These are phyloP conservation scores for Penicillium griseofulvum DNA, from an alignment of 2,329 filamentous ascomycete genomes.

Conservation along the genomic window DNA sequence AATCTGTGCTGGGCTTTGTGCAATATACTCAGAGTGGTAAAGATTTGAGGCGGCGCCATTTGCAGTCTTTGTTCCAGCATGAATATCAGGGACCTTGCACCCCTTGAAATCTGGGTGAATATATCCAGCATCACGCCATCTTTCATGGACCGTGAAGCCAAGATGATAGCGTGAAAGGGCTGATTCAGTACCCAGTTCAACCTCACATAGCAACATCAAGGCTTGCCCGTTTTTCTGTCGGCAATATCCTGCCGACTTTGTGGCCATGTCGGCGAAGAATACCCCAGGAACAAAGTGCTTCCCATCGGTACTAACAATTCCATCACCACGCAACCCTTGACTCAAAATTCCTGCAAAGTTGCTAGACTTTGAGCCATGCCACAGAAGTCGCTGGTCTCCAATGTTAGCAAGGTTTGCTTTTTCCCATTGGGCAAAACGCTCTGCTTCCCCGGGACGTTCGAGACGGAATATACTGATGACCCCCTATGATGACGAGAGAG, in stretches of 20 bases:
- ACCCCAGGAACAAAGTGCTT: slow-evolving; percentile 7
- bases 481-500: background rate
- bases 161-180: background rate
- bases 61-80: background rate
- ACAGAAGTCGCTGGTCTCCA: slow-evolving; percentile 13
- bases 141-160: background rate
- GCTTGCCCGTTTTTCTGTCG: background rate
- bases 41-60: rapidly evolving
- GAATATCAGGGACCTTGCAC: slow-evolving; percentile 8
- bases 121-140: slow-evolving; percentile 11
- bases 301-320: background rate
- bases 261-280: slow-evolving; percentile 15
- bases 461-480: slow-evolving; percentile 12
- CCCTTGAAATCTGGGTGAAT: slow-evolving; percentile 12
- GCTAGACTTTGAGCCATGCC: slow-evolving; percentile 11
- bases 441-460: slow-evolving; percentile 10
- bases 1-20: slow-evolving; percentile 41
- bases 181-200: slow-evolving; percentile 6
- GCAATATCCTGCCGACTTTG: slow-evolving; percentile 12
- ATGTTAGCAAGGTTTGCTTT: background rate
- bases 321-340: slow-evolving; percentile 11
- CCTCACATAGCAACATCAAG: slow-evolving; percentile 19
- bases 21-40: slow-evolving; percentile 41
- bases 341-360: slow-evolving; percentile 18
- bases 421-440: slow-evolving; percentile 8